Conservation (phyloP, 441 rosid species). For the Omphalea diandra region DNA sequence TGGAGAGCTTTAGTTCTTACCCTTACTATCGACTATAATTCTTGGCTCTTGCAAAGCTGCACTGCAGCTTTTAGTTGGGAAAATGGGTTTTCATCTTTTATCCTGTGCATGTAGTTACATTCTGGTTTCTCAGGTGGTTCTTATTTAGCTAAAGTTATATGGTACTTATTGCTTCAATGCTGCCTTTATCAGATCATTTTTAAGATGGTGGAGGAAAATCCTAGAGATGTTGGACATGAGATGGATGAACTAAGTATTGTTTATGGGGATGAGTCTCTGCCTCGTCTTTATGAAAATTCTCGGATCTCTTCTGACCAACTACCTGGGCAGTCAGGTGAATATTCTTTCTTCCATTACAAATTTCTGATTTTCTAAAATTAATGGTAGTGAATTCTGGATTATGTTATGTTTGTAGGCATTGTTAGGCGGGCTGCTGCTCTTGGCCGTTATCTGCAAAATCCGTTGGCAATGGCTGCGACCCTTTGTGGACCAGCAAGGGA, state of each 20-base stretch:
- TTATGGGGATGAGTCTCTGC: slow-evolving; percentile 87
- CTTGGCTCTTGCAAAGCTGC: neutral
- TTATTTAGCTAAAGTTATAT: neutral
- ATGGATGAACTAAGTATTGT: slow-evolving; percentile 89
- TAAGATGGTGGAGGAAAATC: slow-evolving; percentile 95
- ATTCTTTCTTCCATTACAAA: neutral
- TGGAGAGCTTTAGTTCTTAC: neutral
- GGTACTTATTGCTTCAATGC: slow-evolving; percentile 21
- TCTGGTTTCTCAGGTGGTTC: neutral
- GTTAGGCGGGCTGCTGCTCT: slow-evolving; percentile 93
- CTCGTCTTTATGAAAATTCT: slow-evolving; percentile 94
- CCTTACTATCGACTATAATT: neutral
- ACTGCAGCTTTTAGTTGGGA: too few relatives aligned
- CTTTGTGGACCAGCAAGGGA: slow-evolving; percentile 94
- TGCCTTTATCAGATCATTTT: slow-evolving; percentile 67
- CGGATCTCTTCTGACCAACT: slow-evolving; percentile 89
- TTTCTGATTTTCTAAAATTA: too few relatives aligned
- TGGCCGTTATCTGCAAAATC: slow-evolving; percentile 98
- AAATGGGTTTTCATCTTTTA: neutral
- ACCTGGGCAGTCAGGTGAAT: slow-evolving; percentile 68
- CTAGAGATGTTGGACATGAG: slow-evolving; percentile 96
- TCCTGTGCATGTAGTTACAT: neutral
- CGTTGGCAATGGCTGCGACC: slow-evolving; percentile 88
- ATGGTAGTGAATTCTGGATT: too few relatives aligned
- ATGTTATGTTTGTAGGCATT: slow-evolving; percentile 53